phyloP scores from a whole-genome alignment of 1,284 basidiomycete genomes.

The Volvariella volvacea region DNA sequence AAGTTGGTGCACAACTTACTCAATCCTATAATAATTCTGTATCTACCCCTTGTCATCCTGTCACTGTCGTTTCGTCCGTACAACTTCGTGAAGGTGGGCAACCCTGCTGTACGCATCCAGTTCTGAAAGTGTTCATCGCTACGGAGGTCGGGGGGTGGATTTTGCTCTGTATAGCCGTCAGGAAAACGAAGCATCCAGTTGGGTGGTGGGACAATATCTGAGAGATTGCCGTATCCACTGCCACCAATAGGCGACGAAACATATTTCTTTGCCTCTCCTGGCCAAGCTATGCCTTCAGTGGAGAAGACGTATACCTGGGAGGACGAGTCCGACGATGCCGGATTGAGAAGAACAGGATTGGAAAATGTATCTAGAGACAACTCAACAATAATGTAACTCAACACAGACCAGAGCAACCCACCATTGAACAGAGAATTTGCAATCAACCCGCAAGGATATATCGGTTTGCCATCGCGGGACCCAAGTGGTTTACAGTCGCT shows the following conservation, averaged over 20 bases:
- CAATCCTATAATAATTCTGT: conserved; percentile 74
- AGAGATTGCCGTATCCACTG: conserved; percentile 40
- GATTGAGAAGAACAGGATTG: conserved; percentile 53
- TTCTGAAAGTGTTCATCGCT: conserved; percentile 95
- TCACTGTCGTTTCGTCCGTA: conserved; percentile 88
- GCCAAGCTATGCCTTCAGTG: conserved; percentile 86
- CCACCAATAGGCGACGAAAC: conserved; percentile 37
- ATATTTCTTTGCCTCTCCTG: conserved; percentile 91
- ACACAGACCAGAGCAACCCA: conserved; percentile 25
- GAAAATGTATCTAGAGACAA: conserved; percentile 67
- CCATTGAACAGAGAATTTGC: conserved; percentile 99
- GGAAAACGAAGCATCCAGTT: conserved; percentile 81
- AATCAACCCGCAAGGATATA: conserved; percentile 96
- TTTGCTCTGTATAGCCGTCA: conserved; percentile 63
- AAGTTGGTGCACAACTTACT: conserved; percentile 47
- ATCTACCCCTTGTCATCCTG: conserved; percentile 68
- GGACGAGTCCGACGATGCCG: conserved; percentile 39
- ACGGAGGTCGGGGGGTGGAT: conserved; percentile 71
- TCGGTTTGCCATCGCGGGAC: conserved; percentile 41
- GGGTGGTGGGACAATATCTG: conserved; percentile 83
- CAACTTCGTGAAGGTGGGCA: conserved; percentile 95
- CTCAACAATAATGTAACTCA: not conserved
- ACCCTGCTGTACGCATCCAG: conserved; percentile 98
- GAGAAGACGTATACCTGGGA: conserved; percentile 71
- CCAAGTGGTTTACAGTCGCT: conserved; percentile 91